Evolutionary conservation across 108 stramenopile genomes (phyloP).

Genomic region (Schizochytrium sp.): DNA sequence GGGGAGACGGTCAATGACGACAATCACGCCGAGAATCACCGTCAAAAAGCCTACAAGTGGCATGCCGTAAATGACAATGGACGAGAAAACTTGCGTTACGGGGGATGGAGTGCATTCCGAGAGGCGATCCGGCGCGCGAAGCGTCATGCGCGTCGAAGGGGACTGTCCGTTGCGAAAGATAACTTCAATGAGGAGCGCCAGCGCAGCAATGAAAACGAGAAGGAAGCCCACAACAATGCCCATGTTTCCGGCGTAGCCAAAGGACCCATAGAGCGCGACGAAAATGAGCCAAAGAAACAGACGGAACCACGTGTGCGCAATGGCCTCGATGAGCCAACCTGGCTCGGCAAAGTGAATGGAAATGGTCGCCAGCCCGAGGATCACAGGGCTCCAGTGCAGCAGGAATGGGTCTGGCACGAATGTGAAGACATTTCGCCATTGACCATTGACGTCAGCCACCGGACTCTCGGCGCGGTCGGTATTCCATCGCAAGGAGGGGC

Average conservation of each 20-base stretch:
- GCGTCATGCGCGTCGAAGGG: neutral
- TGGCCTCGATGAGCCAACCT: neutral
- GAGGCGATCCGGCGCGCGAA: neutral
- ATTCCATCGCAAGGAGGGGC: neutral
- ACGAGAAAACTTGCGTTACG: neutral
- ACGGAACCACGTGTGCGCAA: neutral
- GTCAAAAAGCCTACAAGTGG: neutral
- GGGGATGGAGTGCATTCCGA: neutral
- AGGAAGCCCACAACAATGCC: neutral
- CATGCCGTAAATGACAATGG: neutral
- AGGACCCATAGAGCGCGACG: neutral
- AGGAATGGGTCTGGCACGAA: neutral
- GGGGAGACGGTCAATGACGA: neutral
- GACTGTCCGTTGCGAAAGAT: neutral
- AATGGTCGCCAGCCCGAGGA: neutral
- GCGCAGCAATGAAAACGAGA: neutral
- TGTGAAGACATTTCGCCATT: neutral
- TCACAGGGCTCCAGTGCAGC: neutral
- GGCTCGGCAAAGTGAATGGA: neutral
- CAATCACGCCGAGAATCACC: neutral
- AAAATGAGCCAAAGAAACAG: neutral
- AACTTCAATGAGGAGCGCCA: neutral
- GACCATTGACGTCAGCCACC: neutral
- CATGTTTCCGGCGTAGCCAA: neutral
- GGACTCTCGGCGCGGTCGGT: neutral